Conservation (phyloP, 306 rosid species). For the Gastrolobium bilobum region DNA sequence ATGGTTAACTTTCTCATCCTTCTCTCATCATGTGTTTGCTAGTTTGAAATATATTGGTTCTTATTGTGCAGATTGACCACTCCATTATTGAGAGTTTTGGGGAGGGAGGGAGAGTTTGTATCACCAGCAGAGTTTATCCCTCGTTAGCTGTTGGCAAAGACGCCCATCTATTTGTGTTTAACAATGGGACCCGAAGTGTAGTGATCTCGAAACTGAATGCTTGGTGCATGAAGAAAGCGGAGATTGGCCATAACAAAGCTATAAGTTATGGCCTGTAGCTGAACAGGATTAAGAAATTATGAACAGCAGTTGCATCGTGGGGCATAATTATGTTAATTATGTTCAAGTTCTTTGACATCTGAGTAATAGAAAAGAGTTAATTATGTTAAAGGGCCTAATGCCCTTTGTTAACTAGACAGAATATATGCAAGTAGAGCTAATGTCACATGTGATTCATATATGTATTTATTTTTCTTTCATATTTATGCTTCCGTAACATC, state of each 20-base stretch:
- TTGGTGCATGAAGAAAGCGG: slow-evolving; percentile 64
- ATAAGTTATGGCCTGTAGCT: neutral
- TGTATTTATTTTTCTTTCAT: too few relatives aligned
- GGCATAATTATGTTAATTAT: too few relatives aligned
- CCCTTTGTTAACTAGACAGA: too few relatives aligned
- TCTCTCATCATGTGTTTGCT: neutral
- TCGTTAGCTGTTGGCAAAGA: slow-evolving; percentile 52
- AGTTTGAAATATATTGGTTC: neutral
- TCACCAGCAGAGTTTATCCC: slow-evolving; percentile 72
- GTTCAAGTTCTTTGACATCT: too few relatives aligned
- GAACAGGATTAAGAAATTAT: neutral
- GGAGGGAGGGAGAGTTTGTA: slow-evolving; percentile 64
- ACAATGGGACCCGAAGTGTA: slow-evolving; percentile 57
- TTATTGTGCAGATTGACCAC: slow-evolving; percentile 67
- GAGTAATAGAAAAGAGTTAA: too few relatives aligned
- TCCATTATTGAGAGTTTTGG: slow-evolving; percentile 74
- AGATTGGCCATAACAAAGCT: slow-evolving; percentile 28
- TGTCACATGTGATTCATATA: too few relatives aligned
- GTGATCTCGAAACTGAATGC: slow-evolving; percentile 54
- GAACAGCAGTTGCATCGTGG: too few relatives aligned
- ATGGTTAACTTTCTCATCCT: neutral
- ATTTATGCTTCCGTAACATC: too few relatives aligned
- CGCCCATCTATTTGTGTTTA: slow-evolving; percentile 63
- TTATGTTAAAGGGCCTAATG: too few relatives aligned
- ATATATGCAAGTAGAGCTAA: too few relatives aligned